Conservation (phyloP, 805 yeast species). For the Candida oleophila region DNA sequence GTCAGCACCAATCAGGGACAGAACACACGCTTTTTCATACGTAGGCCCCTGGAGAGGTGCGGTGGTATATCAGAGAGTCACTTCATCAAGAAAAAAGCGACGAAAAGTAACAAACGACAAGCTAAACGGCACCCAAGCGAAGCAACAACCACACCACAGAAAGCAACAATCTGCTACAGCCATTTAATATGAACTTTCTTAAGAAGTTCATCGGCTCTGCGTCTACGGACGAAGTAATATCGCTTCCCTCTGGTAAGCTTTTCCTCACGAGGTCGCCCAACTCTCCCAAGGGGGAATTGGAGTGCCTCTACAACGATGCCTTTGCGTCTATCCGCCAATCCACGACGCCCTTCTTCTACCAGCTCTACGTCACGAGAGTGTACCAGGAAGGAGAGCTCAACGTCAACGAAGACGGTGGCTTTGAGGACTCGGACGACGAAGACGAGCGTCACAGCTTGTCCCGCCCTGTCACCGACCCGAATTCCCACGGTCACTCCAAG, state of each 20-base stretch:
- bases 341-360: constrained; percentile 63
- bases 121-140: no score
- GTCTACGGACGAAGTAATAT: constrained; percentile 59
- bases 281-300: constrained; percentile 85
- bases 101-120: no score
- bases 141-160: no score
- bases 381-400: constrained; percentile 67
- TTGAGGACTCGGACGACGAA: constrained; percentile 47
- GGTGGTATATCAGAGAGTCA: no score
- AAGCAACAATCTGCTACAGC: no score
- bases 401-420: constrained; percentile 31
- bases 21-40: no score
- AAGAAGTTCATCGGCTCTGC: constrained; percentile 60
- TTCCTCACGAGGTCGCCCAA: constrained; percentile 68
- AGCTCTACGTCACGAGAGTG: constrained; percentile 67
- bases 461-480: constrained; percentile 25
- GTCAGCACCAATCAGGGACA: no score
- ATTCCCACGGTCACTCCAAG: constrained; percentile 23
- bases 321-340: constrained; percentile 70
- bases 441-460: constrained; percentile 24
- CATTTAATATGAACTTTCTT: constrained; percentile 72
- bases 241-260: constrained; percentile 78
- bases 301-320: constrained; percentile 81
- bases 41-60: no score
- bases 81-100: no score